Base-by-base conservation (phyloP, 2,329 filamentous ascomycete genomes). In the Colletotrichum agaves region DNA sequence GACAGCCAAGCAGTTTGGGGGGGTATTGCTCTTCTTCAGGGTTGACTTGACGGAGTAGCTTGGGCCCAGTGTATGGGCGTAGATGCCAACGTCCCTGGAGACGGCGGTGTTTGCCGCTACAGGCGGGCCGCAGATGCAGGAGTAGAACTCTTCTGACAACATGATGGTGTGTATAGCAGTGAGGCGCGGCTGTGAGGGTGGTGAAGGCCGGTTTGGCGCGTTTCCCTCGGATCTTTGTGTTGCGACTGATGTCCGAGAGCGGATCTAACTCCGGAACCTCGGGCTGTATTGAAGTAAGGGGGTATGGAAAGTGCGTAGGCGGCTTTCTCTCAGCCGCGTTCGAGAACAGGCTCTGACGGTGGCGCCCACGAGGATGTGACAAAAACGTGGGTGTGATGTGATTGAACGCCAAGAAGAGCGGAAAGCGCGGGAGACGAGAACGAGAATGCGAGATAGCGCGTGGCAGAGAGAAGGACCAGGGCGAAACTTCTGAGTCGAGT, bases 1-100 rank as follows among this genome's bases (percentile, higher is more conserved):
- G 73, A 94, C 86, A 33, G 93, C 94, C 62, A 99, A 82, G 73
- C 93, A 91, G 78, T 95, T 93, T 65, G 86, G 83, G 27, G 90
- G 86, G n/a, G 90, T 89, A 15, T 93, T 92, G 82, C 93, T 97
- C 82, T 97, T 98, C 85, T 98, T 98, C 85, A 96, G 94, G 53
- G 90, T 87, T 70, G 89, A 84, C 74, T 91, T 91, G 75, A 94
- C 88, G n/a, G 88, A 86, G 71, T 91, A 87, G 61, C 91, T 86
- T 44, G 94, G 94, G 74, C 93, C 91, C 73, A 94, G 87, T 70
- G 93, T 90, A 79, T 97, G 92, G 63, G 92, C 80, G 80, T 97
- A 96, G 76, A 98, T 93, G 73, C 93, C 93, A 56, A 93, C 90
- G 80, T 98, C 94, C 79, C 95, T 90, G 64, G 87, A 84, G 60